phyloP scores from a whole-genome alignment of 495 filamentous ascomycete species.

The Aspergillus bertholletiae region DNA sequence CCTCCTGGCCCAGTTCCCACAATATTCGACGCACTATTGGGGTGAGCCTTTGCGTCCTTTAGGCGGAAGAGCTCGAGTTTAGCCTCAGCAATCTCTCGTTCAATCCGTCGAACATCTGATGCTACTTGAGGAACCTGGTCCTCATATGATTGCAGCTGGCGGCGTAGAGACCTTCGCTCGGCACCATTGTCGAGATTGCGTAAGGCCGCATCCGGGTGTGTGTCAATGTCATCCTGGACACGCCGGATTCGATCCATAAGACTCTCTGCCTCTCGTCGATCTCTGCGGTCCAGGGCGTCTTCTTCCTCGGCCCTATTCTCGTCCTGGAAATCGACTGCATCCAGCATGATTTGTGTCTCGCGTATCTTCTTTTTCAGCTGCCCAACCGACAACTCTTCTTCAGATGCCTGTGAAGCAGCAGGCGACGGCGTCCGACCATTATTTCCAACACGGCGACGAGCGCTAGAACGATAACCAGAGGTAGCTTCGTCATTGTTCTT shows the following conservation, averaged over 20 bases:
- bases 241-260: constrained; percentile 87
- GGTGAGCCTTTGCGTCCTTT: constrained; percentile 89
- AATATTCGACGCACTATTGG: constrained; percentile 74
- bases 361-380: constrained; percentile 90
- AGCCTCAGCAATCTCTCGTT: constrained; percentile 89
- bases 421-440: constrained; percentile 72
- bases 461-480: constrained; percentile 89
- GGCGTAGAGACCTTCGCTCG: constrained; percentile 78
- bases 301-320: constrained; percentile 88
- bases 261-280: constrained; percentile 89
- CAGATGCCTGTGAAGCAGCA: constrained; percentile 69
- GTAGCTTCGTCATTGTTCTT: constrained; percentile 89
- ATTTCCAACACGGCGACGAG: constrained; percentile 76
- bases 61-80: constrained; percentile 91
- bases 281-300: constrained; percentile 83
- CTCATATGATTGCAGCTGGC: constrained; percentile 81
- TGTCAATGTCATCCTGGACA: constrained; percentile 96
- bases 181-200: constrained; percentile 76
- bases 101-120: constrained; percentile 83
- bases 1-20: constrained; percentile 94
- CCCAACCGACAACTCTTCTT: constrained; percentile 79
- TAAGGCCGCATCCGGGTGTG: constrained; percentile 75
- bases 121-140: constrained; percentile 91
- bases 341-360: constrained; percentile 93
- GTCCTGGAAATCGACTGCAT: constrained; percentile 95